These are phyloP conservation scores for Phytopythium aichiense DNA, from an alignment of 352 stramenopile genomes.

Conservation along the genomic window DNA sequence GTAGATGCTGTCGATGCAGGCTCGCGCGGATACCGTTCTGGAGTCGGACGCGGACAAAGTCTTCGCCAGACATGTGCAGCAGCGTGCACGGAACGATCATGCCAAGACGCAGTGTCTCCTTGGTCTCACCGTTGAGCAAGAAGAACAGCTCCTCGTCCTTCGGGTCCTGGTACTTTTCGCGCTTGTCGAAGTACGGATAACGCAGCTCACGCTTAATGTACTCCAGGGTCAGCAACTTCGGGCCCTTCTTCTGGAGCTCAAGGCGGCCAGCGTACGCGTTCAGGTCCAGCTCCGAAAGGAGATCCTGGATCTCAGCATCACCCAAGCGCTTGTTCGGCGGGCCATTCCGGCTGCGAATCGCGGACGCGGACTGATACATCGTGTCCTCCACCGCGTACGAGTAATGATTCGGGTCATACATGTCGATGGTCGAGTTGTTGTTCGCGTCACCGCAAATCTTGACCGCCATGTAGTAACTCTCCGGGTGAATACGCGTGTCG, in stretches of 20 bases:
- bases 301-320: constrained; percentile 84
- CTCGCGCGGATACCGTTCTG: constrained; percentile 83
- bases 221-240: constrained; percentile 82
- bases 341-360: constrained; percentile 66
- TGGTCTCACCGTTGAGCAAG: constrained; percentile 80
- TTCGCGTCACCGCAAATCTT: constrained; percentile 90
- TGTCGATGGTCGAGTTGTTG: constrained; percentile 90
- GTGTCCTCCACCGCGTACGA: constrained; percentile 89
- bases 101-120: constrained; percentile 69
- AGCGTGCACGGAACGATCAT: constrained; percentile 88
- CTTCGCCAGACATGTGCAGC: constrained; percentile 76
- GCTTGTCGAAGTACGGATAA: constrained; percentile 89
- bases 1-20: constrained; percentile 69
- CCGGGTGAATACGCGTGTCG: constrained; percentile 85
- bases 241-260: constrained; percentile 88
- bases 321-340: constrained; percentile 50
- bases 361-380: constrained; percentile 87
- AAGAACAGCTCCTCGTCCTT: constrained; percentile 87
- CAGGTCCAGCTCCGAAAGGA: constrained; percentile 83
- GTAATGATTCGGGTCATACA: constrained; percentile 90
- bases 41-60: constrained; percentile 82
- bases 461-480: constrained; percentile 91
- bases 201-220: constrained; percentile 88
- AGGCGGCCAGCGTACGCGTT: constrained; percentile 79
- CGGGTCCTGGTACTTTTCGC: constrained; percentile 78